Percentiles rank a stretch among this genome's conserved stretches.
Conservation (phyloP, 1,284 basidiomycete genomes). For the Rhodotorula sp. region DNA sequence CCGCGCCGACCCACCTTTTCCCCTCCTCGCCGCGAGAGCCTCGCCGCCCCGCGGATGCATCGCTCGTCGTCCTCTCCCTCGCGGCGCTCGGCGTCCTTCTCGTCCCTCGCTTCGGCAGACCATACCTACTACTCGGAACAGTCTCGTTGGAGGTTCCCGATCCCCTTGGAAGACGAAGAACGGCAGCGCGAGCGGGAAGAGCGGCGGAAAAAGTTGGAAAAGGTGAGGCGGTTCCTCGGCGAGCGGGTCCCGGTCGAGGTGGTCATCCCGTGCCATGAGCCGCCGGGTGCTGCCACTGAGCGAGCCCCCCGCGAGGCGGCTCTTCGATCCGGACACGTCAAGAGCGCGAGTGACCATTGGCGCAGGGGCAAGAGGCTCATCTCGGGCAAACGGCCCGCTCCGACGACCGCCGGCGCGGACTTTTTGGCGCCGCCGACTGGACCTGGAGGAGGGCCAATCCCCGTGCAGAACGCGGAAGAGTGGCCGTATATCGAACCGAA, state of each 20-base stretch:
- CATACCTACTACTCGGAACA: conserved; percentile 1
- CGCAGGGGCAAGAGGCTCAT: conserved; percentile 5
- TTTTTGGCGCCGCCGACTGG: neutral
- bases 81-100: neutral
- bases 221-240: conserved; percentile 30
- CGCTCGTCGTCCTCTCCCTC: conserved; percentile 17
- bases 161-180: neutral
- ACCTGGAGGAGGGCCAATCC: neutral
- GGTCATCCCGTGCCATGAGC: neutral
- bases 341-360: neutral
- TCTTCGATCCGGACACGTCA: neutral
- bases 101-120: neutral
- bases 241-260: conserved; percentile 24
- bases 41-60: neutral
- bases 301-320: neutral
- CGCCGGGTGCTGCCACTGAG: neutral
- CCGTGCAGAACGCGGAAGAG: neutral
- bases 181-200: conserved; percentile 10
- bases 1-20: neutral
- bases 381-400: too few species aligned
- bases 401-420: neutral
- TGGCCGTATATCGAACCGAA: conserved; percentile 14
- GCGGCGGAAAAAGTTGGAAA: conserved; percentile 26
- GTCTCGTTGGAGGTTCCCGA: neutral
- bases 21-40: too few species aligned